Conservation (phyloP, 306 rosid genomes). For the Corylus heterophylla region DNA sequence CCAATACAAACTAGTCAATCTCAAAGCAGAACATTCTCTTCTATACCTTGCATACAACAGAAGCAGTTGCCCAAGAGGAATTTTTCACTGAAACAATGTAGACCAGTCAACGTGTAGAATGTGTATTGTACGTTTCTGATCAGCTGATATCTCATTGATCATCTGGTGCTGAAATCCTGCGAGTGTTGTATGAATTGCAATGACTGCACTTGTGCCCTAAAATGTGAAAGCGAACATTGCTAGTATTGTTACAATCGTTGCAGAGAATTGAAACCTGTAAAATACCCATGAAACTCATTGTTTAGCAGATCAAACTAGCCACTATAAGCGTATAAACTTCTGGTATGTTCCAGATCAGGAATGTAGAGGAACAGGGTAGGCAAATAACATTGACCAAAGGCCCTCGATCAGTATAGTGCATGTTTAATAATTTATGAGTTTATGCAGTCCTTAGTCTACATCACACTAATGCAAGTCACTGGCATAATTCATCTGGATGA, state of each 20-base stretch:
- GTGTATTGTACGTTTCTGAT: not conserved
- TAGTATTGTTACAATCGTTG: slow-evolving; percentile 61
- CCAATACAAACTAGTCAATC: not conserved
- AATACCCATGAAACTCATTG: slow-evolving; percentile 15
- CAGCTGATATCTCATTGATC: slow-evolving; percentile 18
- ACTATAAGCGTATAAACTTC: not conserved
- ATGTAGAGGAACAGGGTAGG: not conserved
- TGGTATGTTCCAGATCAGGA: not conserved
- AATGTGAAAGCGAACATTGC: slow-evolving; percentile 53
- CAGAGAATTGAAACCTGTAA: slow-evolving; percentile 70
- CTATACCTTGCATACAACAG: not conserved
- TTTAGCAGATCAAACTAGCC: slow-evolving; percentile 8
- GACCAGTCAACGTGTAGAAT: not conserved
- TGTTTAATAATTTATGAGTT: not conserved
- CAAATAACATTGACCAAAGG: not conserved
- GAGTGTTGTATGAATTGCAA: slow-evolving; percentile 68
- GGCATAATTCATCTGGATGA: too few relatives aligned
- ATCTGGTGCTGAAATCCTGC: slow-evolving; percentile 48
- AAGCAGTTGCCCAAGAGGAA: not conserved
- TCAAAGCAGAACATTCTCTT: not conserved
- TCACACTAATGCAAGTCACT: not conserved
- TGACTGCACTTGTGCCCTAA: slow-evolving; percentile 60
- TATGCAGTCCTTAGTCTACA: not conserved
- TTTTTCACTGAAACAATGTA: not conserved
- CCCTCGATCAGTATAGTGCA: not conserved